These are phyloP conservation scores for Umbelopsis sp. DNA, from an alignment of 371 early-diverging fungal species.

Conservation along the genomic window DNA sequence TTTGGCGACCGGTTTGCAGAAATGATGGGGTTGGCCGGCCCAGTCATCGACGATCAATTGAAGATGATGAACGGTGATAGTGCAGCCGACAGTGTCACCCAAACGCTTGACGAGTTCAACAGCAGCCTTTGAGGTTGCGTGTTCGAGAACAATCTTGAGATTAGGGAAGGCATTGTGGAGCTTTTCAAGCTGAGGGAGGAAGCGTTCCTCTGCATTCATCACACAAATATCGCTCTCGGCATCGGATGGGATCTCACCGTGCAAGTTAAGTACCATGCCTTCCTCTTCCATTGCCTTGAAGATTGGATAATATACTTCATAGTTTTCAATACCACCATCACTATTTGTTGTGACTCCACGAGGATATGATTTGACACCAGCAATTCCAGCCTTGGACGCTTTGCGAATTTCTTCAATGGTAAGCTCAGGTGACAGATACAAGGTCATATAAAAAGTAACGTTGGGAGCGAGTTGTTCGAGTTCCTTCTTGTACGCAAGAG, in stretches of 20 bases:
- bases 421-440: conserved; percentile 87
- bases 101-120: conserved; percentile 91
- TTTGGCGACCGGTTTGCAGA: conserved; percentile 98
- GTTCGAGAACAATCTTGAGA: conserved; percentile 95
- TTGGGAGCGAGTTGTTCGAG: conserved; percentile 83
- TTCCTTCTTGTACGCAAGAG: conserved; percentile 80
- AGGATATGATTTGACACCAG: conserved; percentile 97
- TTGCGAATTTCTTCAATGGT: conserved; percentile 89
- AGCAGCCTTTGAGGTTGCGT: conserved; percentile 93
- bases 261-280: conserved; percentile 93
- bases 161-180: conserved; percentile 90
- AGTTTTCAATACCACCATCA: conserved; percentile 91
- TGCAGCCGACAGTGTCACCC: conserved; percentile 91
- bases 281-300: conserved; percentile 95
- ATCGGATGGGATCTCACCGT: conserved; percentile 95
- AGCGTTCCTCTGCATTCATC: conserved; percentile 95
- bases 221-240: conserved; percentile 85
- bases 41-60: conserved; percentile 93
- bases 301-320: conserved; percentile 87
- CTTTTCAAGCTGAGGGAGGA: conserved; percentile 82
- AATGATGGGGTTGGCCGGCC: conserved; percentile 95
- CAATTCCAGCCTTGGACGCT: conserved; percentile 86
- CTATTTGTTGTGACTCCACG: conserved; percentile 98
- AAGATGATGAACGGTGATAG: conserved; percentile 95
- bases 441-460: conserved; percentile 91